A percentile compares a stretch with the other conserved stretches of the same genome.
These are phyloP conservation scores for Spongospora subterranea DNA, from an alignment of 208 protist species.

Conservation along the genomic window DNA sequence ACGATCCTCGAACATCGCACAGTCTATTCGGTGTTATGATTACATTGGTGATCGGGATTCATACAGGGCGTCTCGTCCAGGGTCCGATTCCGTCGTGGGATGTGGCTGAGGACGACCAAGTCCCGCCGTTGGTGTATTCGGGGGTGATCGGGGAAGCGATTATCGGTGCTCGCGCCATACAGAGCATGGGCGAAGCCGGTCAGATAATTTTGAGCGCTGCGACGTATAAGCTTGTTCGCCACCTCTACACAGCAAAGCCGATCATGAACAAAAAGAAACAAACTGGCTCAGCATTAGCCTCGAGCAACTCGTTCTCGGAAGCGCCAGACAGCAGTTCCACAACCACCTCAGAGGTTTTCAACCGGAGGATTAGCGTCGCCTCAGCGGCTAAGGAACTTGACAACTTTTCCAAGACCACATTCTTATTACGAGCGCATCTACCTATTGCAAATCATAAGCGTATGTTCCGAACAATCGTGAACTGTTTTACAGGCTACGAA, in stretches of 20 bases:
- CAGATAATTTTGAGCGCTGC: neutral
- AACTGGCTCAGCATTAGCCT: neutral
- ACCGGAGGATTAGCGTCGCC: too few species aligned
- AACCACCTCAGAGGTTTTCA: too few species aligned
- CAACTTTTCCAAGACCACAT: neutral
- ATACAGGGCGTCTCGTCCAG: neutral
- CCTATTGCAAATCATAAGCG: neutral
- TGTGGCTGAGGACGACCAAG: neutral
- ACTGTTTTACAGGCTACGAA: constrained; percentile 31
- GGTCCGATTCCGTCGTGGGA: neutral
- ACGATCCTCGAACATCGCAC: constrained; percentile 14
- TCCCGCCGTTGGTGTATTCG: constrained; percentile 5
- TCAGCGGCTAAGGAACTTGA: neutral
- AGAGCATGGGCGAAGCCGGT: neutral
- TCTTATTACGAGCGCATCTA: neutral
- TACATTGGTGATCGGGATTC: neutral
- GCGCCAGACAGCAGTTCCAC: neutral
- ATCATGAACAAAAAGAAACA: neutral
- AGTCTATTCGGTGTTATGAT: constrained; percentile 34
- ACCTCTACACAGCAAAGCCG: neutral
- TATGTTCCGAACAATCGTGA: neutral
- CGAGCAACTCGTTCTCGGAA: neutral
- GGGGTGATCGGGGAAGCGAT: constrained; percentile 6
- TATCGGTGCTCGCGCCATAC: neutral
- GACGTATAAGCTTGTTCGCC: constrained; percentile 30